phyloP scores from a whole-genome alignment of 176 grass and related monocot genomes.

The Secale cereale region DNA sequence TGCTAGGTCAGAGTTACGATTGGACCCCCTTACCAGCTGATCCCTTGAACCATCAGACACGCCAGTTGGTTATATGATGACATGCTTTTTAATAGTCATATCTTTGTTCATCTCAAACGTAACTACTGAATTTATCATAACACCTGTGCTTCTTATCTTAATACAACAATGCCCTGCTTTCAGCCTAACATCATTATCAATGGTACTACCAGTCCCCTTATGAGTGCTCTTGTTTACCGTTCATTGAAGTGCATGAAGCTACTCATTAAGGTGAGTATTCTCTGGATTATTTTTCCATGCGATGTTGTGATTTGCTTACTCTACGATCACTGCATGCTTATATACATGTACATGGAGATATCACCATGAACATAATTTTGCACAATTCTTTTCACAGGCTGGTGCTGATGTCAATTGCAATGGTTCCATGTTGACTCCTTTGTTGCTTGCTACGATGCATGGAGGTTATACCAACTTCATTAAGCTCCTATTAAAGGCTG shows the following conservation, averaged over 20 bases:
- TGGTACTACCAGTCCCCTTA: neutral
- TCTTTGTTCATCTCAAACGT: neutral
- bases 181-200: conserved; percentile 23
- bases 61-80: neutral
- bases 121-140: neutral
- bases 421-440: neutral
- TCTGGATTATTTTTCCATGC: neutral
- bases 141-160: neutral
- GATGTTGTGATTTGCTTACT: neutral
- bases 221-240: conserved; percentile 7
- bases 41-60: neutral
- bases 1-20: neutral
- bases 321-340: neutral
- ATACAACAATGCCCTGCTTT: conserved; percentile 7
- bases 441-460: neutral
- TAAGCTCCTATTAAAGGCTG: conserved; percentile 25
- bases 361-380: neutral
- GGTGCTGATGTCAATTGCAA: conserved; percentile 39
- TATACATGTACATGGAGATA: neutral
- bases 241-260: conserved; percentile 44
- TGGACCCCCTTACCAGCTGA: neutral
- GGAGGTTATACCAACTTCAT: conserved; percentile 31
- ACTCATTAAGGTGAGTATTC: conserved; percentile 40
- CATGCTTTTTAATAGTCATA: neutral
- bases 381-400: conserved; percentile 29